A percentile compares a stretch with the other conserved stretches of the same genome.
These are phyloP conservation scores for grape (Vitis vinifera) DNA, from an alignment of 164 flowering plant genomes.

Conservation along the genomic window ASM3070453v1 NC_081817.1:548001-548500, in stretches of 20 bases:
- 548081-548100: too few relatives aligned
- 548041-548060: too few relatives aligned
- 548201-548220: not conserved
- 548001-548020: too few relatives aligned
- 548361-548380: slow-evolving; percentile 48
- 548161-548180: too few relatives aligned
- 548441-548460: not conserved
- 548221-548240: not conserved
- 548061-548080: too few relatives aligned
- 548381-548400: slow-evolving; percentile 62
- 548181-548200: not conserved
- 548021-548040: too few relatives aligned
- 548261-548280: slow-evolving; percentile 69
- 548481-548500: too few relatives aligned
- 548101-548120: too few relatives aligned
- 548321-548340: slow-evolving; percentile 77
- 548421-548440: slow-evolving; percentile 61
- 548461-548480: not conserved
- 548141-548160: too few relatives aligned
- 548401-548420: slow-evolving; percentile 74
- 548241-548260: slow-evolving; percentile 3
- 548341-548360: slow-evolving; percentile 56
- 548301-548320: slow-evolving; percentile 66
- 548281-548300: slow-evolving; percentile 77
- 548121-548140: too few relatives aligned